Conservation (phyloP, 108 stramenopile genomes). For the Stephanodiscus minutulus region DNA sequence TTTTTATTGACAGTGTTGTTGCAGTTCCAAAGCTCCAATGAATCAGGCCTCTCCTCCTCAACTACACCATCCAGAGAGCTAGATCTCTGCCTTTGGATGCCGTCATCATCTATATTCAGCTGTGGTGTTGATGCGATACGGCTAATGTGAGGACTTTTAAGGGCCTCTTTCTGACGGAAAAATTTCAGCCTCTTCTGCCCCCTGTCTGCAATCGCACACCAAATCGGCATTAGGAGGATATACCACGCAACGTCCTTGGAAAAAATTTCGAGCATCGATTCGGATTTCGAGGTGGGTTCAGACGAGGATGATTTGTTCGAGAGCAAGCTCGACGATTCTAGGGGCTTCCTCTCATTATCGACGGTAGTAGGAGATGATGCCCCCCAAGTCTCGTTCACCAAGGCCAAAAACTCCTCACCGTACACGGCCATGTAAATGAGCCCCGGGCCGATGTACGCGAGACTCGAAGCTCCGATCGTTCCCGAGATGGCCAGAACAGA, state of each 20-base stretch:
- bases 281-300: background rate
- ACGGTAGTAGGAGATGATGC: background rate
- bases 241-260: conserved; percentile 62
- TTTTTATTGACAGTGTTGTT: background rate
- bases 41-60: background rate
- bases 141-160: conserved; percentile 78
- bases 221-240: conserved; percentile 66
- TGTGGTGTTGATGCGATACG: conserved; percentile 62
- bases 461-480: conserved; percentile 65
- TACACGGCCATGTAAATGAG: conserved; percentile 78
- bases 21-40: background rate
- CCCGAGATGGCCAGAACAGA: conserved; percentile 68
- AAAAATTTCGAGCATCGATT: background rate
- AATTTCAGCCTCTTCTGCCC: conserved; percentile 55
- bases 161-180: conserved; percentile 59
- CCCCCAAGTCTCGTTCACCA: conserved; percentile 55
- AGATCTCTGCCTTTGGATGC: conserved; percentile 8
- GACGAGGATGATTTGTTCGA: background rate
- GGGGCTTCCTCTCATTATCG: background rate
- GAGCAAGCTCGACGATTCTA: conserved; percentile 20
- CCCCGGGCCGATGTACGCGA: conserved; percentile 86
- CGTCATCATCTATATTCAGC: background rate
- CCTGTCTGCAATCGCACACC: conserved; percentile 59
- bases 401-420: conserved; percentile 69
- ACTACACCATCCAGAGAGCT: conserved; percentile 8